Evolutionary conservation across 2,329 filamentous ascomycete species (phyloP).

Genomic region (Fusarium nygamai): DNA sequence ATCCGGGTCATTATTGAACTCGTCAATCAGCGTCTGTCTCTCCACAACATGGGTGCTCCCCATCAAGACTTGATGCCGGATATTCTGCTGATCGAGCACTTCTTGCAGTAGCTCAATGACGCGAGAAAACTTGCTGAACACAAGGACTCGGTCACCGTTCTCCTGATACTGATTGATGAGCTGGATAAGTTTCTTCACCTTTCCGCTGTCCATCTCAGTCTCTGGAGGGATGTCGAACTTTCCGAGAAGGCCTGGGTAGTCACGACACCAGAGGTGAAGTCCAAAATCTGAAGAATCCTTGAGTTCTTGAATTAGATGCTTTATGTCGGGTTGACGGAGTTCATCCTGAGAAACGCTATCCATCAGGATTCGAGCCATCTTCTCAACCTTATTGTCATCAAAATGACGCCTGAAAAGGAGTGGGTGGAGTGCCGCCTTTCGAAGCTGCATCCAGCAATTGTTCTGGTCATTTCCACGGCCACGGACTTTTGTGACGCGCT

Average conservation of each 20-base stretch:
- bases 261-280: conserved; percentile 72
- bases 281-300: conserved; percentile 70
- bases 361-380: conserved; percentile 82
- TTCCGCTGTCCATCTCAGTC: conserved; percentile 75
- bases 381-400: conserved; percentile 75
- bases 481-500: conserved; percentile 59
- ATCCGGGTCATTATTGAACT: conserved; percentile 77
- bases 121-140: conserved; percentile 94
- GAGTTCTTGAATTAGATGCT: conserved; percentile 65
- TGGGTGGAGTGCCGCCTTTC: conserved; percentile 92
- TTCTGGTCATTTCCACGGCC: conserved; percentile 65
- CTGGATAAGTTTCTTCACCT: conserved; percentile 82
- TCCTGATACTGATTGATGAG: conserved; percentile 77
- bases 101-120: conserved; percentile 90
- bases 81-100: conserved; percentile 76
- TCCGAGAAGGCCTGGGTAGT: conserved; percentile 63
- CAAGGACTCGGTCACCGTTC: conserved; percentile 85
- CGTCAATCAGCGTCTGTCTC: conserved; percentile 87
- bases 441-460: conserved; percentile 88
- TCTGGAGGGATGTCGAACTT: conserved; percentile 63
- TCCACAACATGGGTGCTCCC: conserved; percentile 83
- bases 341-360: conserved; percentile 70
- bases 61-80: conserved; percentile 87
- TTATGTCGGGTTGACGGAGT: conserved; percentile 61
- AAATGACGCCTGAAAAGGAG: conserved; percentile 87